phyloP scores from a whole-genome alignment of 257 asterid species.

The Solanum ossicruentum region DNA sequence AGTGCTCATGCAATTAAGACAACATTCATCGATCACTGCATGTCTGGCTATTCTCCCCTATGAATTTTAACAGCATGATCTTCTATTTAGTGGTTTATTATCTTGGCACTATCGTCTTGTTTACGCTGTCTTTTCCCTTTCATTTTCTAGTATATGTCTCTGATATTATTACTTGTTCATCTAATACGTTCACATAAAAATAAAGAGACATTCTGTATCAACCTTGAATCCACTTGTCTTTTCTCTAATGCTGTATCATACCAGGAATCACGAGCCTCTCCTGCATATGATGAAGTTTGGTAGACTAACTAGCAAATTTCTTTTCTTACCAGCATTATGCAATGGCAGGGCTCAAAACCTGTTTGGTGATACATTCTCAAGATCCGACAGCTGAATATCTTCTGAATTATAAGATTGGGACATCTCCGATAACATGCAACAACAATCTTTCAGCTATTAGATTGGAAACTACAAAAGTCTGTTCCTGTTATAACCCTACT shows the following conservation, averaged over 20 bases:
- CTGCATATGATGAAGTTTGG: neutral
- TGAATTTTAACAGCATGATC: neutral
- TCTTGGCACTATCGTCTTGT: neutral
- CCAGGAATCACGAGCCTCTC: neutral
- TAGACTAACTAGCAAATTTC: neutral
- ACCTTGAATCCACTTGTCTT: neutral
- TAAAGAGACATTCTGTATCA: neutral
- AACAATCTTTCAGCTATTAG: slow-evolving; percentile 66
- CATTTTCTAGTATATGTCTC: neutral
- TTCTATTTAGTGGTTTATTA: neutral
- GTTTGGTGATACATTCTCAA: slow-evolving; percentile 82
- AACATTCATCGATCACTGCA: neutral
- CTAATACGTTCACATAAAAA: neutral
- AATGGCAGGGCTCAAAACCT: slow-evolving; percentile 67
- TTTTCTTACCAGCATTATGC: slow-evolving; percentile 70
- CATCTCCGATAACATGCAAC: slow-evolving; percentile 43
- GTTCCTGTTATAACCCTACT: neutral
- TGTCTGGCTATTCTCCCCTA: neutral
- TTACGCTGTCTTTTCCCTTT: neutral
- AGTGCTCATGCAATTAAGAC: neutral
- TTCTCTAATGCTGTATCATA: neutral
- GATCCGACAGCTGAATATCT: slow-evolving; percentile 75
- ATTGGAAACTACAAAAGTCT: slow-evolving; percentile 80
- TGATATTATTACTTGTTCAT: neutral
- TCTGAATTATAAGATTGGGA: slow-evolving; percentile 72